phyloP scores from a whole-genome alignment of 1,139 yeast genomes.

The Groenewaldozyma auringiensis region DNA sequence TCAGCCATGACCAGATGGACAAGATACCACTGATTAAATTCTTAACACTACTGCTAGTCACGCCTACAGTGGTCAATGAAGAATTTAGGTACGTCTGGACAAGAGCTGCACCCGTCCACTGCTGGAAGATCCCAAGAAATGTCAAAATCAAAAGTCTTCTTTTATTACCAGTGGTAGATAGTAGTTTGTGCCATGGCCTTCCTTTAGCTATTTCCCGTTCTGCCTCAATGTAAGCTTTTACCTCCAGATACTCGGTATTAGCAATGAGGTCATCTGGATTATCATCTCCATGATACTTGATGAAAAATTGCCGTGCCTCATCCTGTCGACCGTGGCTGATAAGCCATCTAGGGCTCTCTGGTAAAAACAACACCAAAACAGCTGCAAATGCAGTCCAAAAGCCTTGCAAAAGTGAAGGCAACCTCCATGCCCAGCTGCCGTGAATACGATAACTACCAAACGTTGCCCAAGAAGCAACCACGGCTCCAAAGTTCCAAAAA shows the following conservation, averaged over 20 bases:
- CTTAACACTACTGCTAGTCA: conserved; percentile 2
- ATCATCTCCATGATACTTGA: conserved; percentile 1
- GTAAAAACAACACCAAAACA: conserved; percentile 11
- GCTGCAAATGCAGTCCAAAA: not conserved
- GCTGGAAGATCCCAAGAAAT: conserved; percentile 7
- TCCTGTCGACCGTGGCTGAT: conserved; percentile 24
- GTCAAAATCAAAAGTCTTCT: conserved; percentile 6
- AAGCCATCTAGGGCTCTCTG: conserved; percentile 20
- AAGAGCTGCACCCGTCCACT: conserved; percentile 12
- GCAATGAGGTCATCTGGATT: not conserved
- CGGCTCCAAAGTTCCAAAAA: conserved; percentile 5
- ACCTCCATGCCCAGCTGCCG: conserved; percentile 9
- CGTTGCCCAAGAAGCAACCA: conserved; percentile 6
- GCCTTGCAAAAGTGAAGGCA: conserved; percentile 7
- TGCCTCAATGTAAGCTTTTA: conserved; percentile 18
- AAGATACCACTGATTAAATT: conserved; percentile 2
- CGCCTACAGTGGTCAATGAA: conserved; percentile 3
- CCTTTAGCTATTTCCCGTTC: conserved; percentile 8
- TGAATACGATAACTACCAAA: conserved; percentile 7
- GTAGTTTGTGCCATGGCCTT: conserved; percentile 1
- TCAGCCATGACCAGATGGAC: conserved; percentile 4
- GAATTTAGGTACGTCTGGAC: conserved; percentile 9
- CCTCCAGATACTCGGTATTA: conserved; percentile 21
- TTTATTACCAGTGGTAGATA: conserved; percentile 3
- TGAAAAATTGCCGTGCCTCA: conserved; percentile 15